phyloP scores from a whole-genome alignment of 176 grass and related monocot genomes.

The Poa annua region DNA sequence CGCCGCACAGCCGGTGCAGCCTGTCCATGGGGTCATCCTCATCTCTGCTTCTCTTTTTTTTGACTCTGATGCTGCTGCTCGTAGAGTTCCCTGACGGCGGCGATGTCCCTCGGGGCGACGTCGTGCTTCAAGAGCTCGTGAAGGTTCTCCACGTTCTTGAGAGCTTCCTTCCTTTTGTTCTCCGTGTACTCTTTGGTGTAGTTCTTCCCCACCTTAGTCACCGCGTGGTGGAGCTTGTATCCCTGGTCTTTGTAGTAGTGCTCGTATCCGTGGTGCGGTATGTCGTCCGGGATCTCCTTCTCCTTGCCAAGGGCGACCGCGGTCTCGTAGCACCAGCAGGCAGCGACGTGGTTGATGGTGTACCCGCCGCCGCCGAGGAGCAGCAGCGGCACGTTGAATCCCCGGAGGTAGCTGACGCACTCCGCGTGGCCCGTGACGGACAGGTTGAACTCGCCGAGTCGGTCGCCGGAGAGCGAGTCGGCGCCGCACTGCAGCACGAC shows the following conservation, averaged over 20 bases:
- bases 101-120: slow-evolving; percentile 36
- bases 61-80: no score
- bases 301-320: slow-evolving; percentile 39
- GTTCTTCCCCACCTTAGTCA: not conserved
- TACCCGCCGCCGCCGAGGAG: slow-evolving; percentile 87
- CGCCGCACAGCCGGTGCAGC: slow-evolving; percentile 14
- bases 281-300: slow-evolving; percentile 42
- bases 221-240: slow-evolving; percentile 42
- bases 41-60: not conserved
- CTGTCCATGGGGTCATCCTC: slow-evolving; percentile 30
- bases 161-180: not conserved
- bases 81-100: not conserved
- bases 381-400: slow-evolving; percentile 53
- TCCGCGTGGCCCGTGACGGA: slow-evolving; percentile 59
- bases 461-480: slow-evolving; percentile 55
- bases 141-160: slow-evolving; percentile 36
- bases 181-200: slow-evolving; percentile 18
- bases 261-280: slow-evolving; percentile 17
- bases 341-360: slow-evolving; percentile 69
- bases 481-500: slow-evolving; percentile 47
- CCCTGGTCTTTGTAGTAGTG: slow-evolving; percentile 22
- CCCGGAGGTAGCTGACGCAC: slow-evolving; percentile 15
- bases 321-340: slow-evolving; percentile 73
- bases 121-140: slow-evolving; percentile 27
- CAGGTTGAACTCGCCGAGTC: slow-evolving; percentile 56